Evolutionary conservation across 1,284 basidiomycete genomes (phyloP), one percentile per base, ranked within the genome.

Genomic region (Phenoliferia sp.): DNA sequence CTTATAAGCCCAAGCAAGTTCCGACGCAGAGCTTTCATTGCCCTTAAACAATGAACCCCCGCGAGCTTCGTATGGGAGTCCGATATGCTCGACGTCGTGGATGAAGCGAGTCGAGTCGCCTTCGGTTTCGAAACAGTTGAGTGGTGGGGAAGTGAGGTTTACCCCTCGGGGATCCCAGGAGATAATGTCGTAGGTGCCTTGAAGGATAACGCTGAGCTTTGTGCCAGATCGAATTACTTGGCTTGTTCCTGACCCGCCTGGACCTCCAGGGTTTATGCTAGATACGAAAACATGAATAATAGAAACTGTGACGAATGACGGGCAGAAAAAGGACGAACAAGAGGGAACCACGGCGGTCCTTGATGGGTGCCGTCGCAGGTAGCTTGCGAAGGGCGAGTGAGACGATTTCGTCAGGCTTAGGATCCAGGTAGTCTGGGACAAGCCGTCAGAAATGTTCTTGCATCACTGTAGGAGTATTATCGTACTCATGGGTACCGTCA

Each of bases 131-230:
- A 69, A 69, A 60, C 73, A 74, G 17, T 59, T 59, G 29, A 71
- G 58, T 0, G 35, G 22, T 15, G 74, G 74, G 9, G 61, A 31
- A 9, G 73, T 73, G 55, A 69, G 33, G 48, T 74, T 74, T 54
- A 75, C 71, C 7, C 71, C 73, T 17, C 75, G 69, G 5, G 75
- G 75, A 33, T 76, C 73, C 62, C 67, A 76, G 10, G 66, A 66
- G 55, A 73, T 22, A 39, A 75, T 61, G 55, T 75, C 70, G 62
- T 73, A 76, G 28, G 63, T 59, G 3, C 68, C 64, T 61, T 52
- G 2, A 58, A 69, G 34, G 48, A 73, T 73, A 29, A 75, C 72
- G 16, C 71, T 69, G 4, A 75, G 48, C 5, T 39, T 28, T 2
- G 44, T 33, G 0, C 69, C 74, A 4, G 56, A 35, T 1, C 50